Evolutionary conservation across 257 asterid species (phyloP).

Genomic region (Echium plantagineum): DNA sequence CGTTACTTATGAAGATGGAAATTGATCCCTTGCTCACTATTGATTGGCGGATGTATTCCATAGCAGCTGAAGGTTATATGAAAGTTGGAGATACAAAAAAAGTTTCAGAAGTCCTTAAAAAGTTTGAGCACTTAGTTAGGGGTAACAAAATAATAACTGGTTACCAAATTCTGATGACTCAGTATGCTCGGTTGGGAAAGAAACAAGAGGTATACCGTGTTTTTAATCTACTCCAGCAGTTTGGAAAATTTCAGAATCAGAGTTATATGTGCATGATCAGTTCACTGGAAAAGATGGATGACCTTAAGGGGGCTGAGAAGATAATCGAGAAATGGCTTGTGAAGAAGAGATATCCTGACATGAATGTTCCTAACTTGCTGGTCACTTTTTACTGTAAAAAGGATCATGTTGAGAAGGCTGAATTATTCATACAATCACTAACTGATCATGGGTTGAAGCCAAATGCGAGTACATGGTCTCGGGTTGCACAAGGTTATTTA

Average conservation of each 20-base stretch:
- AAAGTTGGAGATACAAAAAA: conserved; percentile 25
- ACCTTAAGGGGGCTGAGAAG: conserved; percentile 31
- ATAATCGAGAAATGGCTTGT: conserved; percentile 29
- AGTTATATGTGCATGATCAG: conserved; percentile 17
- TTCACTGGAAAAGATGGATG: conserved; percentile 35
- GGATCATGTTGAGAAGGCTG: conserved; percentile 32
- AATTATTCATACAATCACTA: conserved; percentile 16
- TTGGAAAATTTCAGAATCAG: conserved; percentile 11
- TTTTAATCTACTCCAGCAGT: conserved; percentile 18
- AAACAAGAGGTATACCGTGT: conserved; percentile 29
- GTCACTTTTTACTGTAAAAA: conserved; percentile 30
- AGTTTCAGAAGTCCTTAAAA: conserved; percentile 17
- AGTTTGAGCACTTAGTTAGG: conserved; percentile 22
- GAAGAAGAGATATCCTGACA: conserved; percentile 12
- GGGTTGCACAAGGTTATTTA: conserved; percentile 30
- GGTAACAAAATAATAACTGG: conserved; percentile 3
- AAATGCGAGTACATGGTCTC: conserved; percentile 27
- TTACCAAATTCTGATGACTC: conserved; percentile 20
- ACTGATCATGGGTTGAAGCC: conserved; percentile 22
- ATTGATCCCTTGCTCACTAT: conserved; percentile 21
- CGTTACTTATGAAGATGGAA: conserved; percentile 38
- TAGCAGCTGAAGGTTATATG: conserved; percentile 35
- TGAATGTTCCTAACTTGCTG: conserved; percentile 22
- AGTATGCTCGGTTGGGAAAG: conserved; percentile 31
- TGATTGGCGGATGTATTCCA: conserved; percentile 12